Evolutionary conservation across 768 basidiomycete genomes (phyloP).

Genomic region (Russula dissimulans): DNA sequence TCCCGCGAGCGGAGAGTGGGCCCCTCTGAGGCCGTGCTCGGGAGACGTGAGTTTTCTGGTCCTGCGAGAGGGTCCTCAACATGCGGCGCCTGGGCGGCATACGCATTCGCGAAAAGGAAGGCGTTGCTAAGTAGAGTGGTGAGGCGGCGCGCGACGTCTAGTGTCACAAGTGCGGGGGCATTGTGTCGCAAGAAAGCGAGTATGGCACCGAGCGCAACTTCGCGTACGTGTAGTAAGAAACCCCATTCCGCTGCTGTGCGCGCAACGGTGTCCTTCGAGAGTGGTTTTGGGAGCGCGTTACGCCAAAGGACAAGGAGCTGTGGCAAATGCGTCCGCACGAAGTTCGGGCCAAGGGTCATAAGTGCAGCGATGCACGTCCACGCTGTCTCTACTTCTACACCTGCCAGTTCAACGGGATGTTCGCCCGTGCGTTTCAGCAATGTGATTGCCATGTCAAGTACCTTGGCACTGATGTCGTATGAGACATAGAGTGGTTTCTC

Average conservation of each 20-base stretch:
- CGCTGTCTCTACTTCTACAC: slow-evolving; percentile 83
- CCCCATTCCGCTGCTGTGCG: slow-evolving; percentile 76
- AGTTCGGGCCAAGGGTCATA: slow-evolving; percentile 88
- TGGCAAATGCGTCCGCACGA: slow-evolving; percentile 87
- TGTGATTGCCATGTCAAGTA: slow-evolving; percentile 83
- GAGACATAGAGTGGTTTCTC: slow-evolving; percentile 88
- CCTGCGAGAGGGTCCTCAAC: slow-evolving; percentile 49
- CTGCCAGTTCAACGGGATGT: slow-evolving; percentile 76
- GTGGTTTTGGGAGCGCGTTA: slow-evolving; percentile 92
- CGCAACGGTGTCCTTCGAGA: slow-evolving; percentile 72
- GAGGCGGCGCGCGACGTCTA: slow-evolving; percentile 86
- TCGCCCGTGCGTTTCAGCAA: slow-evolving; percentile 87
- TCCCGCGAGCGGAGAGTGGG: slow-evolving; percentile 70
- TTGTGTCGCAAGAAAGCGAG: slow-evolving; percentile 83
- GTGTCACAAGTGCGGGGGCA: slow-evolving; percentile 60
- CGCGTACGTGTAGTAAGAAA: slow-evolving; percentile 85
- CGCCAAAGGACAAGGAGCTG: slow-evolving; percentile 95
- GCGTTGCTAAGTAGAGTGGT: slow-evolving; percentile 83
- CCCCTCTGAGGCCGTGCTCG: slow-evolving; percentile 28
- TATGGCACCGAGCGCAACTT: slow-evolving; percentile 83
- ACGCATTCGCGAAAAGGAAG: slow-evolving; percentile 81
- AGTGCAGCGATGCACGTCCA: slow-evolving; percentile 89
- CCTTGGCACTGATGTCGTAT: slow-evolving; percentile 84
- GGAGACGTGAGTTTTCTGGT: slow-evolving; percentile 25
- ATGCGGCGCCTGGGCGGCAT: slow-evolving; percentile 48